phyloP scores from a whole-genome alignment of 2,329 filamentous ascomycete genomes.

The Monilinia laxa region DNA sequence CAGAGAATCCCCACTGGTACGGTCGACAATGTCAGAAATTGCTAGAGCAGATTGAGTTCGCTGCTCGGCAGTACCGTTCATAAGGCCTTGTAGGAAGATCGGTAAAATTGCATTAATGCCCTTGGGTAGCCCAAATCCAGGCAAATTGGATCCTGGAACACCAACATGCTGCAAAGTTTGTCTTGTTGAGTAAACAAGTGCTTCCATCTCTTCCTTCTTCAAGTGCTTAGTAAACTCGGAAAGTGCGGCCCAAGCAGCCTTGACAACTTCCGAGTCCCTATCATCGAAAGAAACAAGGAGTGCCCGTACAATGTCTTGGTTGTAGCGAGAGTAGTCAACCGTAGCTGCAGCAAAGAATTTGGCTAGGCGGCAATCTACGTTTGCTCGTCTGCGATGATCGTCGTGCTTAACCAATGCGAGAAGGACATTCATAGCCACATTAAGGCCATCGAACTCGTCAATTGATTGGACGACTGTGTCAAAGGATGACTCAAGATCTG shows the following conservation, averaged over 20 bases:
- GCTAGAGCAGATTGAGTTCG: slow-evolving; percentile 87
- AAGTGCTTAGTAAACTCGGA: slow-evolving; percentile 84
- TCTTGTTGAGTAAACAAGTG: slow-evolving; percentile 79
- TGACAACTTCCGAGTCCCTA: slow-evolving; percentile 77
- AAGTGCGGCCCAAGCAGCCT: slow-evolving; percentile 84
- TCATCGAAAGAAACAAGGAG: slow-evolving; percentile 93
- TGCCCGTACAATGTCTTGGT: slow-evolving; percentile 89
- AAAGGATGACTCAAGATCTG: slow-evolving; percentile 77
- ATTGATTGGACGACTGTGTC: slow-evolving; percentile 89
- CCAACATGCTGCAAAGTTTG: slow-evolving; percentile 86
- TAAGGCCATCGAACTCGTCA: slow-evolving; percentile 93
- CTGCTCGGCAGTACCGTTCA: slow-evolving; percentile 94
- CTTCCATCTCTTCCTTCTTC: slow-evolving; percentile 97
- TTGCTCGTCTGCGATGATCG: slow-evolving; percentile 79
- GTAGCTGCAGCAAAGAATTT: slow-evolving; percentile 80
- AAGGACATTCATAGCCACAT: slow-evolving; percentile 93
- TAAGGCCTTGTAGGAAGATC: slow-evolving; percentile 95
- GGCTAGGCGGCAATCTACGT: slow-evolving; percentile 75
- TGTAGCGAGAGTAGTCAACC: slow-evolving; percentile 92
- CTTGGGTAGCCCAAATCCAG: slow-evolving; percentile 90
- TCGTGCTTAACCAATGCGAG: slow-evolving; percentile 86
- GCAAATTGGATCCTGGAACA: slow-evolving; percentile 77
- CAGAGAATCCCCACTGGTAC: slow-evolving; percentile 81
- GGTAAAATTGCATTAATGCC: slow-evolving; percentile 95
- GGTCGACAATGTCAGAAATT: slow-evolving; percentile 93